These are phyloP conservation scores for Colletotrichum melonis DNA, from an alignment of 2,329 filamentous ascomycete genomes.

Conservation along the genomic window DNA sequence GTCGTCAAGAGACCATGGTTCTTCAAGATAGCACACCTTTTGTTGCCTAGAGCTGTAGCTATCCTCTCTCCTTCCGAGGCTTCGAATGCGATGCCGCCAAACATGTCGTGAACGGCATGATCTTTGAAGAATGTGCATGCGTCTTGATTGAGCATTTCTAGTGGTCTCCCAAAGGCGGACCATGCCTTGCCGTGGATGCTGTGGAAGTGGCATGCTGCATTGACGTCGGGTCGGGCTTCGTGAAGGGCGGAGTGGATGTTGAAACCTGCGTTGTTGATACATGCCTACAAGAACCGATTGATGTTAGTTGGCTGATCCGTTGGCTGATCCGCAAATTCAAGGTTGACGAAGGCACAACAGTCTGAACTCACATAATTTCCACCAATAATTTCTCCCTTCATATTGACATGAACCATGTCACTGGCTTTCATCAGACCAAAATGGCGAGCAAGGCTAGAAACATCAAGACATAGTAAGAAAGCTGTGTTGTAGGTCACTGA, in stretches of 20 bases:
- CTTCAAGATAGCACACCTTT: conserved; percentile 71
- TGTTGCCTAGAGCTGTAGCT: conserved; percentile 67
- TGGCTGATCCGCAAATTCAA: neutral
- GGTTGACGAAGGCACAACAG: neutral
- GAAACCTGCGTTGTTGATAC: conserved; percentile 44
- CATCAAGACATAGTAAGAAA: neutral
- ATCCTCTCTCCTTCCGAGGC: conserved; percentile 73
- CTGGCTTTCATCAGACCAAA: neutral
- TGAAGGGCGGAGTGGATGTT: conserved; percentile 62
- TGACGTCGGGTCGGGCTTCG: conserved; percentile 62
- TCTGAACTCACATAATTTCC: neutral
- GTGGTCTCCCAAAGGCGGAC: conserved; percentile 63
- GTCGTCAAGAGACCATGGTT: conserved; percentile 80
- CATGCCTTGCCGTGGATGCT: conserved; percentile 67
- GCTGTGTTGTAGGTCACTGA: neutral
- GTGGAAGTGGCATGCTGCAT: conserved; percentile 66
- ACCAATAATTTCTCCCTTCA: neutral
- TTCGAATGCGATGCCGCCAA: conserved; percentile 63
- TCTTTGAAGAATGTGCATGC: conserved; percentile 64
- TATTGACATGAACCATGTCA: neutral
- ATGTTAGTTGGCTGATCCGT: neutral
- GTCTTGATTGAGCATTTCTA: conserved; percentile 75
- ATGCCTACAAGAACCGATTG: neutral
- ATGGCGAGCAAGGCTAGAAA: neutral
- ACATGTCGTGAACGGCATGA: conserved; percentile 71